These are phyloP conservation scores for Populus hybrid DNA, from an alignment of 441 rosid genomes.

Conservation along the genomic window DNA sequence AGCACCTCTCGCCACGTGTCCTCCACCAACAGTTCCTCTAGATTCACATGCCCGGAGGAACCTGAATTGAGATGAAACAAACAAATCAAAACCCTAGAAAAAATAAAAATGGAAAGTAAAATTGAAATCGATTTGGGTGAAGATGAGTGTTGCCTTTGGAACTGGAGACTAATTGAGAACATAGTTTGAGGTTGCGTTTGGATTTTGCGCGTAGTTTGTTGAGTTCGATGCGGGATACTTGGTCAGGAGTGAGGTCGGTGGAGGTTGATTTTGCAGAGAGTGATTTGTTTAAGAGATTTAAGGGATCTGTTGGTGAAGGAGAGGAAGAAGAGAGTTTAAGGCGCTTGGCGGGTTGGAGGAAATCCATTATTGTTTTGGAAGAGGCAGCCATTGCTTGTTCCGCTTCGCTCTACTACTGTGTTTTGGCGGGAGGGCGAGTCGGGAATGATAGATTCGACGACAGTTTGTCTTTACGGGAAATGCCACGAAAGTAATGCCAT, in stretches of 20 bases:
- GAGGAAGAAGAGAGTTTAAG: constrained; percentile 38
- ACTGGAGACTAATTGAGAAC: constrained; percentile 53
- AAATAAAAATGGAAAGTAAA: not conserved
- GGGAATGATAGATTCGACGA: not conserved
- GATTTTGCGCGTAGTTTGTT: constrained; percentile 67
- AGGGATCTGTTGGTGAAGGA: constrained; percentile 9
- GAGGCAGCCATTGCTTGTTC: constrained; percentile 29
- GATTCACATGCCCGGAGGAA: constrained; percentile 37
- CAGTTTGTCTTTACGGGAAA: not conserved
- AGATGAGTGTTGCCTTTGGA: constrained; percentile 38
- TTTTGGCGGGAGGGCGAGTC: constrained; percentile 16
- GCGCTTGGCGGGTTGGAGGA: constrained; percentile 77
- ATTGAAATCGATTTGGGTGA: not conserved
- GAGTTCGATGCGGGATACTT: constrained; percentile 51
- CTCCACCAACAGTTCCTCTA: constrained; percentile 82
- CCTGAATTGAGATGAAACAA: not conserved
- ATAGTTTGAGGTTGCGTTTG: constrained; percentile 61
- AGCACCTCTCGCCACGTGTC: constrained; percentile 72
- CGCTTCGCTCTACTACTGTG: not conserved
- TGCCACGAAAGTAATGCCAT: not conserved
- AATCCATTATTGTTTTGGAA: constrained; percentile 57
- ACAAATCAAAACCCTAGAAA: constrained; percentile 8
- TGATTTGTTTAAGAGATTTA: not conserved
- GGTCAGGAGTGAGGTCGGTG: constrained; percentile 44
- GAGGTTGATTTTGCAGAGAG: constrained; percentile 10